Base-by-base conservation (phyloP, 345 rosid species). In the Excoecaria cochinchinensis region DNA sequence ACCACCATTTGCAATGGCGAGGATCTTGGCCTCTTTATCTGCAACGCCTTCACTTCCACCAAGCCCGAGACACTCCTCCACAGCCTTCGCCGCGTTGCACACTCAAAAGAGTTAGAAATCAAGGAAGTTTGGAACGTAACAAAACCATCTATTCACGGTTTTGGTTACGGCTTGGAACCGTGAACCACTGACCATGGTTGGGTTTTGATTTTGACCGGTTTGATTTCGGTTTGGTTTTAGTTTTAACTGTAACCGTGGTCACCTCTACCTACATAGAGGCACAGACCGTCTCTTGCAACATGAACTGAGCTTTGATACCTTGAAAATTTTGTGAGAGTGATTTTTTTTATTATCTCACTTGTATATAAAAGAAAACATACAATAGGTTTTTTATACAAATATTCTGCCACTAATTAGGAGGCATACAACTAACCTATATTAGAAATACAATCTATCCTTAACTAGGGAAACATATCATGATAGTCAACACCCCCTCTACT, bases 71-170 rank as follows among this genome's bases (percentile, higher is more conserved):
- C 85, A 12, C 93, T 95, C 67, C 92, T 90, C 76, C 97, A 89
- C 72, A 91, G 87, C 76, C 95, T 95, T 82, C 97, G 97, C 74
- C 85, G 82, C 78, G 92, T 95, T 81, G 79, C 95, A 36, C 91
- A 97, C 73, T 85, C 95, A 55, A 95, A 95, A 68, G 99, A 95
- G 66, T 87, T 97, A 9, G 98, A 95, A 89, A 95, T 95, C 85
- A 98, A 95, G 47, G 99, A 92, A 79, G 98, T 95, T 42, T 95
- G 99, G 99, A 31, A 31, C 99, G n/a, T n/a, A n/a, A n/a, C 78
- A 92, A 91, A 73, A 97, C 98, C n/a, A n/a, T n/a, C n/a, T n/a
- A n/a, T n/a, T 77, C 99, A 92, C 88, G 91, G 92, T 76, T 98
- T 92, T 71, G 99, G 92, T 75, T 95, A 92, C 86, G 92, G 91